These are phyloP conservation scores for Stereum hirsutum DNA, from an alignment of 1,284 basidiomycete species.

Conservation along the genomic window DNA sequence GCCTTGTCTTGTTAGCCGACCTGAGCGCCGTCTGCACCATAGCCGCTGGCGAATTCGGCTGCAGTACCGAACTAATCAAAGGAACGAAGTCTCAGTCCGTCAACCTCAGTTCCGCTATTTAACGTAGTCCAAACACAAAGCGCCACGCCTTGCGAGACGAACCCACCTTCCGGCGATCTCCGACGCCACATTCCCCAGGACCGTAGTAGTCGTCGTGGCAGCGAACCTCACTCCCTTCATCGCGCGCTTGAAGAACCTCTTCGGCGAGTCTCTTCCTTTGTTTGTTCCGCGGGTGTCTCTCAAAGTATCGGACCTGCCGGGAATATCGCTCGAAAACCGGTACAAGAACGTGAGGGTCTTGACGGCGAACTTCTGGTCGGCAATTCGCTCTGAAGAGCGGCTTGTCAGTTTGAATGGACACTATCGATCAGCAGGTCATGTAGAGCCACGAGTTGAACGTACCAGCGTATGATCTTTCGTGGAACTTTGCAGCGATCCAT, in stretches of 20 bases:
- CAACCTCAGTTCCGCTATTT: no score
- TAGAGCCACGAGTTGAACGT: constrained; percentile 19
- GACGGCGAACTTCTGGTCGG: constrained; percentile 78
- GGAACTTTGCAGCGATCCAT: constrained; percentile 80
- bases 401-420: no score
- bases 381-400: constrained; percentile 65
- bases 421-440: background rate
- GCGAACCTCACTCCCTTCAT: constrained; percentile 63
- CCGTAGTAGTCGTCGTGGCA: constrained; percentile 78
- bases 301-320: constrained; percentile 61
- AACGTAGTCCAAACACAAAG: no score
- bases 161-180: constrained; percentile 61
- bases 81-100: no score
- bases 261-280: constrained; percentile 42
- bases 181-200: constrained; percentile 67
- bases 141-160: background rate
- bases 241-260: constrained; percentile 60
- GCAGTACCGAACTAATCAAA: constrained; percentile 72
- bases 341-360: constrained; percentile 71
- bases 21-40: constrained; percentile 75
- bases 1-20: constrained; percentile 76
- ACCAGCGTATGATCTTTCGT: constrained; percentile 82
- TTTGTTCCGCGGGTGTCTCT: constrained; percentile 30
- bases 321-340: constrained; percentile 65
- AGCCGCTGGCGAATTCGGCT: constrained; percentile 82